Conservation (phyloP, 345 rosid species). For the Arabis alpina region DNA sequence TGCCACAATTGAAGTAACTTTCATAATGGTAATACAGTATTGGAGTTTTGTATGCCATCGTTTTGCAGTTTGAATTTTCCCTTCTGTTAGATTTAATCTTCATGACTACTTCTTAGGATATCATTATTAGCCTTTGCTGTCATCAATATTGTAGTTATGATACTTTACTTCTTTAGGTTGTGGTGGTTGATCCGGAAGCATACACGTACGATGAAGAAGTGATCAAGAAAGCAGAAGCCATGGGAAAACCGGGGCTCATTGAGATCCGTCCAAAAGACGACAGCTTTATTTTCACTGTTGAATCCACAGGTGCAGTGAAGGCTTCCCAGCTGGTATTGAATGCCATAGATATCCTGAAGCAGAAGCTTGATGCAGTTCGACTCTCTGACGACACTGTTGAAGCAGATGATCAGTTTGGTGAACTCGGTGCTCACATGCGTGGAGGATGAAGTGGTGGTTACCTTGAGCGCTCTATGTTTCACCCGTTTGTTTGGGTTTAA, state of each 20-base stretch:
- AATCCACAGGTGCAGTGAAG: conserved; percentile 90
- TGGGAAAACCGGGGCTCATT: conserved; percentile 92
- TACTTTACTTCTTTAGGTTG: conserved; percentile 51
- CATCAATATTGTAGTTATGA: background rate
- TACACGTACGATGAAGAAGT: conserved; percentile 95
- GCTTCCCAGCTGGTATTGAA: conserved; percentile 86
- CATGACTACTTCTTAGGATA: background rate
- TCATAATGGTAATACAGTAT: background rate
- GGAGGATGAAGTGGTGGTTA: conserved; percentile 58
- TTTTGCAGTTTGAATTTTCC: background rate
- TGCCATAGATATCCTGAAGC: conserved; percentile 84
- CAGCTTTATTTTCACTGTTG: conserved; percentile 86
- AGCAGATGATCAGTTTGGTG: conserved; percentile 99
- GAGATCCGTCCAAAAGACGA: conserved; percentile 87
- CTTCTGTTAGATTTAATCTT: background rate
- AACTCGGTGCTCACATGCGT: conserved; percentile 97
- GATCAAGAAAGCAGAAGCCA: conserved; percentile 82
- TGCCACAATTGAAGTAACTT: background rate
- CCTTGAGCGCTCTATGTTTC: conserved; percentile 11
- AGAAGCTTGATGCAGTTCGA: conserved; percentile 92
- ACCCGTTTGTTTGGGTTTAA: conserved; percentile 13
- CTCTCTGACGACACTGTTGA: conserved; percentile 91
- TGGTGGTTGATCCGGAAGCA: conserved; percentile 85
- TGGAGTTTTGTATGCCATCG: background rate
- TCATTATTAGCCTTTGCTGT: background rate